phyloP scores from a whole-genome alignment of 805 yeast genomes.

The Yamadazyma scolyti region DNA sequence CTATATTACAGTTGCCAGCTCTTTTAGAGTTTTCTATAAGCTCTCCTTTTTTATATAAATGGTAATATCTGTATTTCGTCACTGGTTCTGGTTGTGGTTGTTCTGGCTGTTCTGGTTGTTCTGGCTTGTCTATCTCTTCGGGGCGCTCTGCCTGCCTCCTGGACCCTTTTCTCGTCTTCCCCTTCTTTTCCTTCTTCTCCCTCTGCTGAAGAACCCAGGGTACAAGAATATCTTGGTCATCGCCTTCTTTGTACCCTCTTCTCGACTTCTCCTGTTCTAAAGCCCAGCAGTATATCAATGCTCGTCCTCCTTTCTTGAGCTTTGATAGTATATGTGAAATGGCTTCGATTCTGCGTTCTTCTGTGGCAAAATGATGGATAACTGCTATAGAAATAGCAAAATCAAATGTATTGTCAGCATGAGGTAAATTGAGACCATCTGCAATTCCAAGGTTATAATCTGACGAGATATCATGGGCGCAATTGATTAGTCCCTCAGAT shows the following conservation, averaged over 20 bases:
- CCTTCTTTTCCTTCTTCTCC: slow-evolving; percentile 30
- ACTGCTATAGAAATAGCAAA: slow-evolving; percentile 96
- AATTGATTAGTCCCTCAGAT: slow-evolving; percentile 63
- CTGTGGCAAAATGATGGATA: slow-evolving; percentile 90
- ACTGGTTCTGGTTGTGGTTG: slow-evolving; percentile 25
- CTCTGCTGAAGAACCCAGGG: slow-evolving; percentile 85
- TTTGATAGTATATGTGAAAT: slow-evolving; percentile 63
- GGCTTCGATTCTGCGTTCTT: slow-evolving; percentile 73
- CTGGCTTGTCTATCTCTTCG: slow-evolving; percentile 1
- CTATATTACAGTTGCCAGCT: slow-evolving; percentile 67
- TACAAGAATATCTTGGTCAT: slow-evolving; percentile 89
- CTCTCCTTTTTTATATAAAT: slow-evolving; percentile 82
- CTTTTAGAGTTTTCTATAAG: slow-evolving; percentile 60
- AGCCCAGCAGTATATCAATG: slow-evolving; percentile 94
- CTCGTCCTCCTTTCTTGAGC: slow-evolving; percentile 58
- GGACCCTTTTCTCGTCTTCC: slow-evolving; percentile 10
- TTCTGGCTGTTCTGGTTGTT: slow-evolving; percentile 8
- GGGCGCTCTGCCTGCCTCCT: slow-evolving; percentile 5
- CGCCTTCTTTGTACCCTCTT: slow-evolving; percentile 87
- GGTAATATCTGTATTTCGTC: slow-evolving; percentile 83
- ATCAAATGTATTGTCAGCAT: slow-evolving; percentile 44
- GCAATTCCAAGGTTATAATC: slow-evolving; percentile 64
- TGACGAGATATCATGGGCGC: slow-evolving; percentile 48
- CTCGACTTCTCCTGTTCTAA: slow-evolving; percentile 84
- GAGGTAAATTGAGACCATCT: slow-evolving; percentile 66